Percentiles rank a stretch among this genome's conserved stretches.
These are phyloP conservation scores for Fremontodendron californicum DNA, from an alignment of 345 rosid genomes.

Conservation along the genomic window DNA sequence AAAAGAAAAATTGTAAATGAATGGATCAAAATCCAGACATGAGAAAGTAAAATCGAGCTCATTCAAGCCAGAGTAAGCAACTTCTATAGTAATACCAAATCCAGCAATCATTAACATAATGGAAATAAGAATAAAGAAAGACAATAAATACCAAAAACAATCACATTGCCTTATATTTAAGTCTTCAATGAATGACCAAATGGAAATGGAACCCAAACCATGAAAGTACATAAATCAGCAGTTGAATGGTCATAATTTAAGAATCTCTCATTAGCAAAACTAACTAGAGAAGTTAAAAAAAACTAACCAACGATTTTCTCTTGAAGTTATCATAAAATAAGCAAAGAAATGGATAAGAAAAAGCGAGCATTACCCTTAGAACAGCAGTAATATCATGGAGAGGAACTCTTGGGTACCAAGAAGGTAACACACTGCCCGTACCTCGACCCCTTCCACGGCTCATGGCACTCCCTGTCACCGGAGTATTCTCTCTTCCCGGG, in stretches of 20 bases:
- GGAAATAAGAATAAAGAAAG: neutral
- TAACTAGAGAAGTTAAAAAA: neutral
- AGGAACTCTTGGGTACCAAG: constrained; percentile 86
- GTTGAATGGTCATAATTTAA: neutral
- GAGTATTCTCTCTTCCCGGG: constrained; percentile 41
- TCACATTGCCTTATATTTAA: neutral
- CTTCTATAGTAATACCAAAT: neutral
- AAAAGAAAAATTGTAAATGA: neutral
- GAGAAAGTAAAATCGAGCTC: neutral
- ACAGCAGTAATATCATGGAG: constrained; percentile 64
- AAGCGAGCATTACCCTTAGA: constrained; percentile 40
- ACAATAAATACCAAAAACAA: neutral
- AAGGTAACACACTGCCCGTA: constrained; percentile 47
- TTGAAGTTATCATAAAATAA: neutral
- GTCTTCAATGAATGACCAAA: neutral
- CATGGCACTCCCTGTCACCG: constrained; percentile 13
- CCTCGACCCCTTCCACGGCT: constrained; percentile 36
- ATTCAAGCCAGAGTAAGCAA: neutral
- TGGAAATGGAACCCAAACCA: neutral
- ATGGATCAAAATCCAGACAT: neutral
- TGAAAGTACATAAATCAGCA: neutral
- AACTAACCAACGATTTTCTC: neutral
- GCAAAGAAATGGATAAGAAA: neutral
- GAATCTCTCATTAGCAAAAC: neutral
- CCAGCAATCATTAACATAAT: neutral